Conservation (phyloP, 331 rosid genomes). For the Spiraea crenata region DNA sequence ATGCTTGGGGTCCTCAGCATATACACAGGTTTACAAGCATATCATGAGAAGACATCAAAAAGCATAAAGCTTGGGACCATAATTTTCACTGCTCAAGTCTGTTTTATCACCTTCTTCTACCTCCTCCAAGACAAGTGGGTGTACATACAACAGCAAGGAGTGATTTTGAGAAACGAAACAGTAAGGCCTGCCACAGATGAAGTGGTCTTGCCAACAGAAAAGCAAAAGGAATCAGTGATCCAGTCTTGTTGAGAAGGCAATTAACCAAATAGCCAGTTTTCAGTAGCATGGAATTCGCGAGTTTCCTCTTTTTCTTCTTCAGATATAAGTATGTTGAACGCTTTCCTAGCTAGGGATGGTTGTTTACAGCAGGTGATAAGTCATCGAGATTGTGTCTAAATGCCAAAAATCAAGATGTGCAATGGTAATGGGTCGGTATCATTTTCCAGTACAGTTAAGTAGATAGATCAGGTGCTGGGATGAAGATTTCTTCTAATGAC, state of each 20-base stretch:
- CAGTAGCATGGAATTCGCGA: conserved; percentile 22
- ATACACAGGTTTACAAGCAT: conserved; percentile 73
- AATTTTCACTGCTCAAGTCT: conserved; percentile 60
- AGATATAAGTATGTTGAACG: not conserved
- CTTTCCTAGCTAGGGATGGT: not conserved
- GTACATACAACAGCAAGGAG: conserved; percentile 65
- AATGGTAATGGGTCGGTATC: no score
- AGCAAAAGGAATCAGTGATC: conserved; percentile 34
- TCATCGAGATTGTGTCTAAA: no score
- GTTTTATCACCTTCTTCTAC: conserved; percentile 58
- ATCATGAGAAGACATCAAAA: conserved; percentile 69
- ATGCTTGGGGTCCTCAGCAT: conserved; percentile 66
- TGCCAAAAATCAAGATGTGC: no score
- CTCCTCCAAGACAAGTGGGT: conserved; percentile 88
- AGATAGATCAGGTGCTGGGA: not conserved
- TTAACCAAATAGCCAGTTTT: conserved; percentile 19
- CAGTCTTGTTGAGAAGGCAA: conserved; percentile 48
- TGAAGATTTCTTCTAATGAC: conserved; percentile 11
- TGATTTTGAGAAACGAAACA: conserved; percentile 42
- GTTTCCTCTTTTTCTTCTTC: not conserved
- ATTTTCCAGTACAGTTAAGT: no score
- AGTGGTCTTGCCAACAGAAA: conserved; percentile 32
- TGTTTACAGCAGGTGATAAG: conserved; percentile 15
- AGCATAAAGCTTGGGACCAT: conserved; percentile 54
- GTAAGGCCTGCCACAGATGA: conserved; percentile 20